These are phyloP conservation scores for Myriosclerotinia duriaeana DNA, from an alignment of 2,329 filamentous ascomycete species.

Conservation along the genomic window DNA sequence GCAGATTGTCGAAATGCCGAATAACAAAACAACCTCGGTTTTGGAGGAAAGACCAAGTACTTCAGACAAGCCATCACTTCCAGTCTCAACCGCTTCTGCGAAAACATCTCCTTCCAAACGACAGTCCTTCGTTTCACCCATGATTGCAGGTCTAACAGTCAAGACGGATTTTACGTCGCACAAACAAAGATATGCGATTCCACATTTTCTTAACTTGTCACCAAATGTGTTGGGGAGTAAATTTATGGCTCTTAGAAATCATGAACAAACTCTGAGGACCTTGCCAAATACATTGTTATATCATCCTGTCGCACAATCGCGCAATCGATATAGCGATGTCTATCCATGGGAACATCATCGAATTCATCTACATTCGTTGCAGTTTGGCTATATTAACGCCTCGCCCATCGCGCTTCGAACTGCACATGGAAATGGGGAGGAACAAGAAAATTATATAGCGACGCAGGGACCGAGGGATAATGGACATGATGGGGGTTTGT, in stretches of 20 bases:
- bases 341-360: constrained; percentile 85
- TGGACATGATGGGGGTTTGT: constrained; percentile 21
- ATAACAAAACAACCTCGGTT: neutral
- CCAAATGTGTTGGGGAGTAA: constrained; percentile 6
- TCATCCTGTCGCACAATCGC: constrained; percentile 37
- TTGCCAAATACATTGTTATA: constrained; percentile 20
- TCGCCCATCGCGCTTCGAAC: constrained; percentile 54
- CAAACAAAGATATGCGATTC: constrained; percentile 2
- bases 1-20: neutral
- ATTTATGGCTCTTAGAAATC: constrained; percentile 23
- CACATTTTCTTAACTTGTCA: constrained; percentile 9
- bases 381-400: constrained; percentile 75
- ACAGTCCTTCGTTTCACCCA: neutral
- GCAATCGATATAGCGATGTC: constrained; percentile 86
- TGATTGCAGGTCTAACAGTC: constrained; percentile 6
- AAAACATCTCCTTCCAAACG: constrained; percentile 11
- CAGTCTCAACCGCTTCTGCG: constrained; percentile 13
- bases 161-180: constrained; percentile 14
- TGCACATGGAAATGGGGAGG: constrained; percentile 36
- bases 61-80: constrained; percentile 17
- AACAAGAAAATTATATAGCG: constrained; percentile 28
- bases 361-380: constrained; percentile 73
- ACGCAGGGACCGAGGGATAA: constrained; percentile 27
- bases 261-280: constrained; percentile 19
- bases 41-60: constrained; percentile 15